A percentile compares a stretch with the other conserved stretches of the same genome.
Conservation (phyloP, 23 red algal genomes). For the Gracilaria domingensis region DNA sequence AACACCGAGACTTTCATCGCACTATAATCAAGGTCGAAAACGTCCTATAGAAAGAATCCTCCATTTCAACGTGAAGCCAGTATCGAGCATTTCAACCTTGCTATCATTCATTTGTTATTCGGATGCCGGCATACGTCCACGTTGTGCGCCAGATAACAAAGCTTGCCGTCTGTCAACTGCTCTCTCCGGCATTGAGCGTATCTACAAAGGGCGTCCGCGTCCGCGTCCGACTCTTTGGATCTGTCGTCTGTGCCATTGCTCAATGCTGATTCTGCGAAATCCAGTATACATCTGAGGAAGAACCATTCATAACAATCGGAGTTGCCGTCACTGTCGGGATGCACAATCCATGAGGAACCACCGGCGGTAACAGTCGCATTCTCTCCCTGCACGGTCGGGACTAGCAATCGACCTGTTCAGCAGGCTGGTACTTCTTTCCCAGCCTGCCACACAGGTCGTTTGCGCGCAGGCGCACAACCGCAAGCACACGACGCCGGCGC, state of each 20-base stretch:
- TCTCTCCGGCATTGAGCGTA: constrained; percentile 32
- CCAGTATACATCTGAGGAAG: constrained; percentile 74
- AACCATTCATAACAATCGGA: constrained; percentile 54
- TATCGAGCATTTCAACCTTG: neutral
- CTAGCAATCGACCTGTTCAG: constrained; percentile 47
- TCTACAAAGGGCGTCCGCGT: neutral
- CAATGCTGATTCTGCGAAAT: constrained; percentile 58
- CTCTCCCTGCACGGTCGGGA: neutral
- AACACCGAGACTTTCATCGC: constrained; percentile 2
- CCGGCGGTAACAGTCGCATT: constrained; percentile 31
- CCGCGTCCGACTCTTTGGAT: neutral
- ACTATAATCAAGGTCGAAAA: neutral
- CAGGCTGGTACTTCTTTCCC: constrained; percentile 27
- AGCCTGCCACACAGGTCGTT: no score
- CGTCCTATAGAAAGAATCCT: neutral
- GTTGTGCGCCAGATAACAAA: constrained; percentile 72
- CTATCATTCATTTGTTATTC: no score
- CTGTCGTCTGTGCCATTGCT: neutral
- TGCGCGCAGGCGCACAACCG: no score
- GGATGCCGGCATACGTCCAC: constrained; percentile 53
- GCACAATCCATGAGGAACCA: constrained; percentile 72
- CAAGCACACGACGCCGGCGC: no score
- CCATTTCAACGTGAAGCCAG: neutral
- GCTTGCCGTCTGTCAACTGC: constrained; percentile 50
- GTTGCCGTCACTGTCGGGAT: constrained; percentile 29